Evolutionary conservation across 78 protist genomes (phyloP), one percentile per base, ranked within the genome.

Genomic region (Protostelium mycophagum): DNA sequence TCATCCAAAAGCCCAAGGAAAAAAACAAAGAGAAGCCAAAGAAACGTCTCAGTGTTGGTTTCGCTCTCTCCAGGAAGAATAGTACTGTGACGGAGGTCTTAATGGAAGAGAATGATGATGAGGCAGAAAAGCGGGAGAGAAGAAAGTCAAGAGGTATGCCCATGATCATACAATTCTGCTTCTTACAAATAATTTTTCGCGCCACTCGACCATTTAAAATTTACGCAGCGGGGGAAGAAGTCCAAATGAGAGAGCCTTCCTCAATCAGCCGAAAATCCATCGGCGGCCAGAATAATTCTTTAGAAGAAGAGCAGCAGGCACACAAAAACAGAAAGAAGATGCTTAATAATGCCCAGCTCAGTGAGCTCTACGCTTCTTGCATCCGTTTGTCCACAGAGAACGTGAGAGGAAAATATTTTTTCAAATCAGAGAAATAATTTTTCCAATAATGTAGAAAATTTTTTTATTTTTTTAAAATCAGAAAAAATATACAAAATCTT

Each of bases 331-430:
- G 73, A 51, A 51, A 51, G 73, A 51, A 51, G 73, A 51, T 87
- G 36, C 28, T 92, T 37, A 88, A 89, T 36, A 88, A 93, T 85
- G 83, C 38, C 38, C 93, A 93, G 86, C 89, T 93, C 1, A 73
- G 93, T 23, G 96, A 93, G 83, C 36, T 93, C 5, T 93, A 93
- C 83, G 28, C 88, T 10, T 87, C 85, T 85, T 38, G 85, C 84
- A 93, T 93, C 38, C 88, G 90, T 85, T 35, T 93, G 34, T 88
- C 90, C 83, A 93, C 91, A 63, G 93, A 93, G 35, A 91, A 93
- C 88, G 96, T 89, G 90, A 63, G 86, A 31, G 34, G 35, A n/a
- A n/a, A n/a, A n/a, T n/a, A n/a, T n/a, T n/a, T n/a, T n/a, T n/a
- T 73, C 1, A n/a, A 29, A 73, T 28, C 10, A 1, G 0, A 37